Evolutionary conservation across 1,284 basidiomycete genomes (phyloP).

Genomic region (Ganoderma sinense): DNA sequence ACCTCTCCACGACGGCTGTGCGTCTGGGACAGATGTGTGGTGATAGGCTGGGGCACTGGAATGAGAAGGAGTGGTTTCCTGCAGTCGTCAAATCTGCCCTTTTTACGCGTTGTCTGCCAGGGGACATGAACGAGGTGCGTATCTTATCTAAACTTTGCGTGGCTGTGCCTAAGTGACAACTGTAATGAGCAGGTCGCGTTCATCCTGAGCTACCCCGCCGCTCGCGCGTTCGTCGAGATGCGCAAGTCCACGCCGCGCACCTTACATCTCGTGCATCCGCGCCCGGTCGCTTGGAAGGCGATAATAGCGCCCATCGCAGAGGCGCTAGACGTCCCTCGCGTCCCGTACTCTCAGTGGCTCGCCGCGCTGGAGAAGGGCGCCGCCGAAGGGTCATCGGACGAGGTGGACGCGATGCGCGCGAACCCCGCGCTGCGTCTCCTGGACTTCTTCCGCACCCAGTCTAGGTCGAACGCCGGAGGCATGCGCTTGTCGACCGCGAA

Average conservation of each 20-base stretch:
- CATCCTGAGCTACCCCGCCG: slow-evolving; percentile 33
- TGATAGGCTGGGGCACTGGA: slow-evolving; percentile 48
- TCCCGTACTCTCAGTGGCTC: slow-evolving; percentile 32
- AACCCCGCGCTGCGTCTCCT: slow-evolving; percentile 33
- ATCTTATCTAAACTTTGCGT: not conserved
- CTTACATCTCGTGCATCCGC: slow-evolving; percentile 39
- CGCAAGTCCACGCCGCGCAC: slow-evolving; percentile 19
- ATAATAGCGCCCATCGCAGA: slow-evolving; percentile 26
- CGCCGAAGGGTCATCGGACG: not conserved
- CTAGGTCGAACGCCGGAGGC: too few relatives aligned
- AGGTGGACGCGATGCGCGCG: slow-evolving; percentile 25
- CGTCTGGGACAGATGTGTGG: slow-evolving; percentile 55
- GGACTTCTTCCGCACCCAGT: slow-evolving; percentile 29
- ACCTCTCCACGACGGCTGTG: slow-evolving; percentile 40
- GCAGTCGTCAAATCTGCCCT: slow-evolving; percentile 45
- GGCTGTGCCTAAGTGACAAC: too few relatives aligned
- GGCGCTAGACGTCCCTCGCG: slow-evolving; percentile 28
- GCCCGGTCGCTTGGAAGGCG: slow-evolving; percentile 27
- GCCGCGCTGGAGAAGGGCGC: slow-evolving; percentile 10
- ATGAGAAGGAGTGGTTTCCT: slow-evolving; percentile 52
- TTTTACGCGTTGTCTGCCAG: slow-evolving; percentile 37
- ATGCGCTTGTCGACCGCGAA: slow-evolving; percentile 19
- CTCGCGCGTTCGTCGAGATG: slow-evolving; percentile 33
- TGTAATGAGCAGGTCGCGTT: slow-evolving; percentile 25
- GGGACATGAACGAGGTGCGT: slow-evolving; percentile 26